phyloP scores from a whole-genome alignment of 2,329 filamentous ascomycete genomes.

The Diaporthe nobilis region DNA sequence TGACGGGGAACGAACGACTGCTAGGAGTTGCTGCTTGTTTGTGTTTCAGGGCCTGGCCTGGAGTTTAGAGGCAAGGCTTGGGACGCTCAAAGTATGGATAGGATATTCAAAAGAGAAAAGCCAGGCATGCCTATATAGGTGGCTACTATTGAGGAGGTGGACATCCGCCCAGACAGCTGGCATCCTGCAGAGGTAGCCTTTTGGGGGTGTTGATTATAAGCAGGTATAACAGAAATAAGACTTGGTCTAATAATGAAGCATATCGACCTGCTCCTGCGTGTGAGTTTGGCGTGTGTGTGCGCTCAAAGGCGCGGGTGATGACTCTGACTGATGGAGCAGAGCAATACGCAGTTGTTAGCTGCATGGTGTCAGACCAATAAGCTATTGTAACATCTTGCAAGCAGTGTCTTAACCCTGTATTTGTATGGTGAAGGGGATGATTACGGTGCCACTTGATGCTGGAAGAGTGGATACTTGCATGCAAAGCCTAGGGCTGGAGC shows the following conservation, averaged over 20 bases:
- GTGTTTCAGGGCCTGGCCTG: conserved; percentile 21
- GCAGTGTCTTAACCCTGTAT: neutral
- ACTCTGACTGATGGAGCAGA: no score
- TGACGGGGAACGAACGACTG: neutral
- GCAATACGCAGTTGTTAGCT: neutral
- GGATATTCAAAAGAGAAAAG: conserved; percentile 15
- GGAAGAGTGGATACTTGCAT: neutral
- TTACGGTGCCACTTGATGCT: neutral
- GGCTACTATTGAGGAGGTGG: neutral
- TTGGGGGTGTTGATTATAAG: neutral
- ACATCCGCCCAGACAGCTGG: neutral
- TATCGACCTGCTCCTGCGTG: neutral
- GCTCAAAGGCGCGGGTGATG: no score
- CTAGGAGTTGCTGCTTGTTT: conserved; percentile 28
- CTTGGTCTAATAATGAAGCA: conserved; percentile 13
- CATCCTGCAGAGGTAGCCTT: neutral
- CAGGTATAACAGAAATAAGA: conserved; percentile 11
- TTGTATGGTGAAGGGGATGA: no score
- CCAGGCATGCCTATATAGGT: conserved; percentile 19
- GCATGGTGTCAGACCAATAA: neutral
- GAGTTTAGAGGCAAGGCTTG: conserved; percentile 29
- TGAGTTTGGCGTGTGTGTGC: neutral
- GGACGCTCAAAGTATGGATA: conserved; percentile 5
- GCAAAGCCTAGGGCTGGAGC: neutral
- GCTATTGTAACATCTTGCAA: neutral